Evolutionary conservation across 345 rosid species (phyloP).

Genomic region (Eucalyptus curtisii): DNA sequence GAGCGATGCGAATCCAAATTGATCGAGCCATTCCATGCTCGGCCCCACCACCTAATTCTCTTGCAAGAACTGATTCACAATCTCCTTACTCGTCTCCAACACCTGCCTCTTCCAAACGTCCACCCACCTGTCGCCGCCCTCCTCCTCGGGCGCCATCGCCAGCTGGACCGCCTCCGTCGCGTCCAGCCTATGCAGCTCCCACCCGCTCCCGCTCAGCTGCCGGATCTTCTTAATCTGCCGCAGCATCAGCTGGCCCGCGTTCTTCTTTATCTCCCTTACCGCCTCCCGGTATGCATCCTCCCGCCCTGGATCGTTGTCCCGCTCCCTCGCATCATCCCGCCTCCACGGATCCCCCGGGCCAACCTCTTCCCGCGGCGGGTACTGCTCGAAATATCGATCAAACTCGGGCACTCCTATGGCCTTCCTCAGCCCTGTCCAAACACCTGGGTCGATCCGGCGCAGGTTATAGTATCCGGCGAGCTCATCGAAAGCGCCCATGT

Average conservation of each 20-base stretch:
- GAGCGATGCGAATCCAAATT: no score
- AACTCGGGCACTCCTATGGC: no score
- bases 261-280: constrained; percentile 53
- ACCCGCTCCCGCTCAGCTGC: constrained; percentile 39
- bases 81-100: constrained; percentile 49
- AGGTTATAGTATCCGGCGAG: no score
- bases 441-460: no score
- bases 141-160: constrained; percentile 5
- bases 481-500: no score
- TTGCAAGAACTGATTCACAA: constrained; percentile 56
- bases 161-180: constrained; percentile 47
- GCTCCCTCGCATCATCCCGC: neutral
- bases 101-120: constrained; percentile 58
- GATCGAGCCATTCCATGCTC: no score
- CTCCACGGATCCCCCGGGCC: no score
- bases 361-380: no score
- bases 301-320: constrained; percentile 3
- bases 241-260: constrained; percentile 70
- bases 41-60: constrained; percentile 27
- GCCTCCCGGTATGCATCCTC: constrained; percentile 46
- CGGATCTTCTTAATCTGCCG: constrained; percentile 59
- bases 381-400: no score
- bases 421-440: no score
- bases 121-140: constrained; percentile 9
- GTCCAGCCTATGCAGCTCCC: constrained; percentile 63